phyloP scores from a whole-genome alignment of 1,139 yeast species.

The Suhomyces bribrorum region DNA sequence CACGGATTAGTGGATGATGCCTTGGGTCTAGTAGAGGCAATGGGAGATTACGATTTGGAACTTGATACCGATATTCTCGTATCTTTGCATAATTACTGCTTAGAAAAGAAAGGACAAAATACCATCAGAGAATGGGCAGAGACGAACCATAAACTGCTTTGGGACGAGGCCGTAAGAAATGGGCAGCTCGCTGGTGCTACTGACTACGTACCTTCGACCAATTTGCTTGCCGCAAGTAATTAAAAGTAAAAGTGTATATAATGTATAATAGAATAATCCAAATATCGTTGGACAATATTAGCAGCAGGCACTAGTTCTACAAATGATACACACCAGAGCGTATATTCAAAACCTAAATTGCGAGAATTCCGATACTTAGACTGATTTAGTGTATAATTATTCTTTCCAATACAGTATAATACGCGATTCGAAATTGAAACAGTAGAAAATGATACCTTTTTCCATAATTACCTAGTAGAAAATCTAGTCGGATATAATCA shows the following conservation, averaged over 20 bases:
- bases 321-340: too few species aligned
- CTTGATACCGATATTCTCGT: slow-evolving; percentile 54
- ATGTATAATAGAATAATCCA: slow-evolving; percentile 1
- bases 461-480: too few species aligned
- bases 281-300: too few species aligned
- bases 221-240: slow-evolving; percentile 17
- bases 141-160: slow-evolving; percentile 39
- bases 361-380: too few species aligned
- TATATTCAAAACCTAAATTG: too few species aligned
- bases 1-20: slow-evolving; percentile 66
- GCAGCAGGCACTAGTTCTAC: too few species aligned
- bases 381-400: too few species aligned
- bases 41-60: slow-evolving; percentile 54
- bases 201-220: slow-evolving; percentile 31
- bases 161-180: slow-evolving; percentile 46
- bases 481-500: too few species aligned
- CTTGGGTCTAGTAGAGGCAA: slow-evolving; percentile 48
- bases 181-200: slow-evolving; percentile 43
- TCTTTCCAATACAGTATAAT: too few species aligned
- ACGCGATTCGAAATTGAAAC: too few species aligned
- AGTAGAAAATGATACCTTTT: too few species aligned
- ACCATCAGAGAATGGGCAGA: slow-evolving; percentile 57
- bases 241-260: background rate
- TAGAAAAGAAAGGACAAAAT: slow-evolving; percentile 48
- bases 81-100: slow-evolving; percentile 62